phyloP scores from a whole-genome alignment of 2,329 filamentous ascomycete species.

The Plectosphaerella plurivora region DNA sequence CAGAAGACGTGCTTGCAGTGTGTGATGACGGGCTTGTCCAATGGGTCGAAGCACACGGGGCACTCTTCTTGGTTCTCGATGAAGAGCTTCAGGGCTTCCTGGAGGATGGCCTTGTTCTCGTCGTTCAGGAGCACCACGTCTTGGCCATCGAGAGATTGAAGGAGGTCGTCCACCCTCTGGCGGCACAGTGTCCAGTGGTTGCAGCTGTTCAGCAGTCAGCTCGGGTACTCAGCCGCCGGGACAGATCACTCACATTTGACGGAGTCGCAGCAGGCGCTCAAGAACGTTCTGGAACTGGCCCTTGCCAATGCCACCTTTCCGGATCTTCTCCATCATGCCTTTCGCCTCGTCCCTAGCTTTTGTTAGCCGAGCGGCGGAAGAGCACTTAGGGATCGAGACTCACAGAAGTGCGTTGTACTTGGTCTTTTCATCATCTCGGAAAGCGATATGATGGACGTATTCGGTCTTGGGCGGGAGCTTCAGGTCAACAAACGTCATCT shows the following conservation, averaged over 20 bases:
- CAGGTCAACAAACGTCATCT: constrained; percentile 83
- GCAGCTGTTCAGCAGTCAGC: constrained; percentile 47
- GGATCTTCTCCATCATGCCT: constrained; percentile 61
- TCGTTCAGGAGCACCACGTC: constrained; percentile 65
- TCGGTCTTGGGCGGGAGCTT: constrained; percentile 74
- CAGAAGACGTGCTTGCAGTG: constrained; percentile 82
- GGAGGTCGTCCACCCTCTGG: constrained; percentile 66
- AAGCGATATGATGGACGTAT: constrained; percentile 70
- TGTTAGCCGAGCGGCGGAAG: constrained; percentile 14
- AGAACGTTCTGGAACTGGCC: constrained; percentile 70
- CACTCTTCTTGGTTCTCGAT: constrained; percentile 82
- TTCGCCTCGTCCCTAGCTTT: constrained; percentile 62
- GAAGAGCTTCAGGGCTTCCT: constrained; percentile 69
- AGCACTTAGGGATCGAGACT: constrained; percentile 11
- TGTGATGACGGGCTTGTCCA: constrained; percentile 75
- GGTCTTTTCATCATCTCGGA: constrained; percentile 67
- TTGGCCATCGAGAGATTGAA: constrained; percentile 63
- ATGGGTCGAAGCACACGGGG: constrained; percentile 70
- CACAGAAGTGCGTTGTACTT: constrained; percentile 73
- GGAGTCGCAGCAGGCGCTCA: constrained; percentile 75
- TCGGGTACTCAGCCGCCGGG: constrained; percentile 9
- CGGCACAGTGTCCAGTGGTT: constrained; percentile 85
- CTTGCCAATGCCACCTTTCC: constrained; percentile 37
- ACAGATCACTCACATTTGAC: constrained; percentile 54
- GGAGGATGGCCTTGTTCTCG: constrained; percentile 68